phyloP scores from a whole-genome alignment of 1,284 basidiomycete genomes.

The Xanthoconium separans region DNA sequence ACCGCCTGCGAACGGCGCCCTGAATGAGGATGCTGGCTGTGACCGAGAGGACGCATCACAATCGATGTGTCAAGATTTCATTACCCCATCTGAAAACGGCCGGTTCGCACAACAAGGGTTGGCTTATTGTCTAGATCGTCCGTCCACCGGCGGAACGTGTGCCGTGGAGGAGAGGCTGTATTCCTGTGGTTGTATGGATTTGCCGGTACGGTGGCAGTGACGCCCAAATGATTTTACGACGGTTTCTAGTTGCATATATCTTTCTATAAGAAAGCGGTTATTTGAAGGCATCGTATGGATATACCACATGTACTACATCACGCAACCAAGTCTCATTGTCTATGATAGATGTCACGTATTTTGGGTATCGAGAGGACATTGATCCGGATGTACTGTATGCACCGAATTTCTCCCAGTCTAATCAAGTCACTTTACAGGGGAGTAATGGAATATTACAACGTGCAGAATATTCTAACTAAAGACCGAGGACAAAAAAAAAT shows the following conservation, averaged over 20 bases:
- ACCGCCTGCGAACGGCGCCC: neutral
- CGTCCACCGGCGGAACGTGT: slow-evolving; percentile 9
- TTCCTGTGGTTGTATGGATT: slow-evolving; percentile 18
- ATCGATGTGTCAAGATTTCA: slow-evolving; percentile 21
- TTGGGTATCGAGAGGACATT: slow-evolving; percentile 3
- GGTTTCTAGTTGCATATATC: slow-evolving; percentile 1
- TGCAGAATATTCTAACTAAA: neutral
- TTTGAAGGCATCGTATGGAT: slow-evolving; percentile 22
- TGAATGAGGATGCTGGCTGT: slow-evolving; percentile 8
- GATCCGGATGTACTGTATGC: neutral
- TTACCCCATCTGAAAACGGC: slow-evolving; percentile 3
- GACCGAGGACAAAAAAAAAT: slow-evolving; percentile 6
- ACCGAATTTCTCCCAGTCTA: neutral
- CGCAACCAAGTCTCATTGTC: slow-evolving; percentile 15
- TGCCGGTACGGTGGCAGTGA: slow-evolving; percentile 26
- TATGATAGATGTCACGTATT: slow-evolving; percentile 19
- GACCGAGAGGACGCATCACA: slow-evolving; percentile 14
- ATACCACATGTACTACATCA: slow-evolving; percentile 33
- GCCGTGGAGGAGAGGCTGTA: slow-evolving; percentile 19
- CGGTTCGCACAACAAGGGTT: slow-evolving; percentile 19
- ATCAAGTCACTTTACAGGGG: slow-evolving; percentile 2
- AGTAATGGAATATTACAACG: slow-evolving; percentile 10
- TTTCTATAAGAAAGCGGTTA: slow-evolving; percentile 10
- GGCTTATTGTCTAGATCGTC: slow-evolving; percentile 14
- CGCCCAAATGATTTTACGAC: slow-evolving; percentile 1